Evolutionary conservation across 495 filamentous ascomycete species (phyloP).

Genomic region (Aspergillus leporis): DNA sequence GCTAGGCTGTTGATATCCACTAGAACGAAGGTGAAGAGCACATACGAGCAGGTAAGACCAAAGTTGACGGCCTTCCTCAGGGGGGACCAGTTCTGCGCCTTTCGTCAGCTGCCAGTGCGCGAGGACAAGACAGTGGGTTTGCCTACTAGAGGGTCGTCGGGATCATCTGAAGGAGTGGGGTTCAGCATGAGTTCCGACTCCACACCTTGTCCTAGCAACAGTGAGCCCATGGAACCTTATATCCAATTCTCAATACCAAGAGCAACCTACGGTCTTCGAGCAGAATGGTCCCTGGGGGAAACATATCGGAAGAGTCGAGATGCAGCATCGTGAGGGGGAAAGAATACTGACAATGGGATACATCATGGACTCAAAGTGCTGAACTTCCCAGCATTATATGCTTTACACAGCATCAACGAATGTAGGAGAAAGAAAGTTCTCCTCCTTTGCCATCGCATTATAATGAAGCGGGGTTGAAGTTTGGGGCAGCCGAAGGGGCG

Average conservation of each 20-base stretch:
- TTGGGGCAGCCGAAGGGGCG: not conserved
- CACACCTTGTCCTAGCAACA: not conserved
- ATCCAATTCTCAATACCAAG: not conserved
- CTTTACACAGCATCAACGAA: too few species aligned
- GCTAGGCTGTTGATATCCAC: constrained; percentile 32
- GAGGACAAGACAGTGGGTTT: not conserved
- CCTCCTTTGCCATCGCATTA: too few species aligned
- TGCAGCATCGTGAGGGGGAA: too few species aligned
- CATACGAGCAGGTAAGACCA: constrained; percentile 35
- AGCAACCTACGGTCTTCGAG: not conserved
- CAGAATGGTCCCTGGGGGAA: constrained; percentile 3
- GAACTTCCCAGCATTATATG: too few species aligned
- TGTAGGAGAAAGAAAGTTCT: too few species aligned
- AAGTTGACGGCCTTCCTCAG: constrained; percentile 37
- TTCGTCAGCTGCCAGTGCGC: not conserved
- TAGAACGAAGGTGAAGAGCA: constrained; percentile 28
- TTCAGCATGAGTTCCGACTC: not conserved
- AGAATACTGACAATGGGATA: too few species aligned
- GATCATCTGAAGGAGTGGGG: constrained; percentile 23
- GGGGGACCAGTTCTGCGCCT: constrained; percentile 21
- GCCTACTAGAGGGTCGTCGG: constrained; percentile 24
- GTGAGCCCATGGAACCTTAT: not conserved
- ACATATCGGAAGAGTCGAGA: not conserved
- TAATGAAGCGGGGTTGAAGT: not conserved
- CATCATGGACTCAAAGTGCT: too few species aligned